Conservation (phyloP, 2,329 filamentous ascomycete genomes). For the Arthrobotrys sinensis region DNA sequence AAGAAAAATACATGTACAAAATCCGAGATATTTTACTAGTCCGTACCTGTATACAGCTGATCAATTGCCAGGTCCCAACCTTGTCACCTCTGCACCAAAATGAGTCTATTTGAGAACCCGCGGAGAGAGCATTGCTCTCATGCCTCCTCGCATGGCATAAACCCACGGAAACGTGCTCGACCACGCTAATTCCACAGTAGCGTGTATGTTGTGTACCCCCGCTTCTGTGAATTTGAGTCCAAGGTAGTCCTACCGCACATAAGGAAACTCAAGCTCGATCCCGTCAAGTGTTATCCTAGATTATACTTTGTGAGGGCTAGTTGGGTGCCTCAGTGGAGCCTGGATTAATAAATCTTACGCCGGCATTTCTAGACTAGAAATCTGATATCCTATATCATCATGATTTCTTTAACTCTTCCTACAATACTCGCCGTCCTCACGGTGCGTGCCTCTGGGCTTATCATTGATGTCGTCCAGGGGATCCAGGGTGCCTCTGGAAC, state of each 20-base stretch:
- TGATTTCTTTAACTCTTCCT: not conserved
- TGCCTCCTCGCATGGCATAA: not conserved
- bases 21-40: too few species aligned
- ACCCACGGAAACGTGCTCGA: slow-evolving; percentile 42
- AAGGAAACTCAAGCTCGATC: too few species aligned
- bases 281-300: too few species aligned
- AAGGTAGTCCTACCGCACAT: too few species aligned
- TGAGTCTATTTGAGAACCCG: slow-evolving; percentile 20
- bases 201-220: not conserved
- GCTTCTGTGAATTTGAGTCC: too few species aligned
- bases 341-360: too few species aligned
- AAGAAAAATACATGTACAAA: not conserved
- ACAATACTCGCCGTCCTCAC: slow-evolving; percentile 2
- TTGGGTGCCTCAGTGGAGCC: too few species aligned
- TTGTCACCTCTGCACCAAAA: slow-evolving; percentile 3
- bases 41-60: too few species aligned
- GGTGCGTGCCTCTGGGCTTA: slow-evolving; percentile 31
- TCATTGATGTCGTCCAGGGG: slow-evolving; percentile 36
- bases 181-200: slow-evolving; percentile 15
- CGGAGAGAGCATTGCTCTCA: not conserved
- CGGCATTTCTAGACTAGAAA: not conserved
- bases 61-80: too few species aligned
- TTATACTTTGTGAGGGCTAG: too few species aligned
- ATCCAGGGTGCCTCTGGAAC: not conserved
- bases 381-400: not conserved